These are phyloP conservation scores for Stephanodiscus triporus DNA, from an alignment of 108 stramenopile species.

Conservation along the genomic window DNA sequence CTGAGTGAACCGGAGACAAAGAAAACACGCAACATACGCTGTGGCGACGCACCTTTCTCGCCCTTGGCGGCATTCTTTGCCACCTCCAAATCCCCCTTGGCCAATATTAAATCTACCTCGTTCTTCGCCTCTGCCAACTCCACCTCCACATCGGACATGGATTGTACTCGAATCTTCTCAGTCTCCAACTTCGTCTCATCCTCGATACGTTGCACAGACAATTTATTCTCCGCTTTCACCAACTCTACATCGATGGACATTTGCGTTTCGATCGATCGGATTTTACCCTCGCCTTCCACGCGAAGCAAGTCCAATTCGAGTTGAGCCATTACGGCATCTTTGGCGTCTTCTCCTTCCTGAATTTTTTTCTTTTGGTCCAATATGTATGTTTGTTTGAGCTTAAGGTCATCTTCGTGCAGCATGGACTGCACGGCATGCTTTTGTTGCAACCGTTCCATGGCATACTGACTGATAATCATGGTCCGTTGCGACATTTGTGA, in stretches of 20 bases:
- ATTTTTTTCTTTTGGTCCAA: conserved; percentile 18
- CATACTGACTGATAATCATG: conserved; percentile 49
- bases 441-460: conserved; percentile 59
- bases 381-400: conserved; percentile 29
- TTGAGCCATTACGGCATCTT: conserved; percentile 14
- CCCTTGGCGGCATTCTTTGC: conserved; percentile 24
- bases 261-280: conserved; percentile 39
- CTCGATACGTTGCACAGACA: conserved; percentile 24
- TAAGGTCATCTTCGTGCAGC: conserved; percentile 34
- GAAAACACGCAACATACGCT: background rate
- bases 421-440: conserved; percentile 57
- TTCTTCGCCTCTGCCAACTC: conserved; percentile 21
- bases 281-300: conserved; percentile 20
- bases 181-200: conserved; percentile 36
- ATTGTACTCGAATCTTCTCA: conserved; percentile 28
- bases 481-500: conserved; percentile 58
- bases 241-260: conserved; percentile 36
- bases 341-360: conserved; percentile 22
- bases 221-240: conserved; percentile 26
- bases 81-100: conserved; percentile 31
- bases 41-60: conserved; percentile 17
- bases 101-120: conserved; percentile 31
- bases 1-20: background rate
- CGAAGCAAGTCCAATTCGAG: conserved; percentile 7
- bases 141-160: conserved; percentile 19